These are phyloP conservation scores for Neurospora sp. DNA, from an alignment of 2,329 filamentous ascomycete species.

Conservation along the genomic window DNA sequence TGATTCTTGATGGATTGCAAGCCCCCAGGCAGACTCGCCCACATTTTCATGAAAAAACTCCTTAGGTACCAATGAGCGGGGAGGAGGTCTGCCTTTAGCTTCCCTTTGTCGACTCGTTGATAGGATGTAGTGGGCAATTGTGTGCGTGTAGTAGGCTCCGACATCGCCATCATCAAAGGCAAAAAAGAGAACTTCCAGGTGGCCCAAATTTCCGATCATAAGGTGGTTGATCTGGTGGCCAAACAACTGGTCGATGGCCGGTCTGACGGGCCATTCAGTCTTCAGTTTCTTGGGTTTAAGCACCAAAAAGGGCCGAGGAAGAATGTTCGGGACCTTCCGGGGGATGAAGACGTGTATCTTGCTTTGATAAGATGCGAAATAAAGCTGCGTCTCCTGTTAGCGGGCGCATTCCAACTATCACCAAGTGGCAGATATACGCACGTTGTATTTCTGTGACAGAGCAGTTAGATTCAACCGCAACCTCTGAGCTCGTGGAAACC, in stretches of 20 bases:
- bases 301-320: conserved; percentile 41
- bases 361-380: conserved; percentile 48
- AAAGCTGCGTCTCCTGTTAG: conserved; percentile 34
- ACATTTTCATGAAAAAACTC: conserved; percentile 70
- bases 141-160: conserved; percentile 55
- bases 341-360: conserved; percentile 47
- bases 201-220: conserved; percentile 57
- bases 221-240: conserved; percentile 62
- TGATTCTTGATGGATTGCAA: conserved; percentile 72
- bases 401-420: neutral
- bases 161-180: conserved; percentile 70
- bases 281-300: conserved; percentile 34
- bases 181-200: conserved; percentile 57
- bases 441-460: conserved; percentile 47
- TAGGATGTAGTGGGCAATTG: conserved; percentile 36
- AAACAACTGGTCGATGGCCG: conserved; percentile 39
- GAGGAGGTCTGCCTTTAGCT: neutral
- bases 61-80: conserved; percentile 14
- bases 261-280: conserved; percentile 31
- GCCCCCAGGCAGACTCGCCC: conserved; percentile 72
- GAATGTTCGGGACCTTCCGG: conserved; percentile 36
- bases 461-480: conserved; percentile 45
- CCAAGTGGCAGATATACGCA: conserved; percentile 19
- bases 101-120: neutral
- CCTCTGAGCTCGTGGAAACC: conserved; percentile 20